Percentiles rank a stretch among this genome's conserved stretches.
Conservation (phyloP, 2,329 filamentous ascomycete species). For the Colletotrichum gloeosporioides region DNA sequence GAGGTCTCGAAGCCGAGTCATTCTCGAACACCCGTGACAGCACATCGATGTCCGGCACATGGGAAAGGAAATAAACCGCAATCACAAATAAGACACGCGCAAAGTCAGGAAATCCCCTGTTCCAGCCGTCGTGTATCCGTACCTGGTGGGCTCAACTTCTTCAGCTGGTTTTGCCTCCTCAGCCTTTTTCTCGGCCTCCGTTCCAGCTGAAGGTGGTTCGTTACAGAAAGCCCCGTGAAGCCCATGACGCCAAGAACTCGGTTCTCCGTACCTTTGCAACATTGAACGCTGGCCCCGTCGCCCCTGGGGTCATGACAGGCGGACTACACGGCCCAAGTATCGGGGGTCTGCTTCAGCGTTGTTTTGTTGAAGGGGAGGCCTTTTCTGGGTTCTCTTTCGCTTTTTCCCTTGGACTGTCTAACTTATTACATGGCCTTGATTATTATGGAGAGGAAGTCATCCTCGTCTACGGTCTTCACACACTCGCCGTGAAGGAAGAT, state of each 20-base stretch:
- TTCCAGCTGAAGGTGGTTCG: neutral
- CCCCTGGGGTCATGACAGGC: neutral
- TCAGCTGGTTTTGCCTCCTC: neutral
- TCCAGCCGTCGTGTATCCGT: neutral
- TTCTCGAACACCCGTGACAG: neutral
- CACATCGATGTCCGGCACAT: neutral
- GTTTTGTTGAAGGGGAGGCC: neutral
- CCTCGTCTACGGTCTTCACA: neutral
- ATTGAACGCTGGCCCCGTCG: neutral
- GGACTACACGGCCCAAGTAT: neutral
- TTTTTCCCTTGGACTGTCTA: fast-evolving
- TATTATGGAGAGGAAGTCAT: neutral
- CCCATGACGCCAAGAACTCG: conserved; percentile 2
- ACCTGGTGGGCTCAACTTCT: neutral
- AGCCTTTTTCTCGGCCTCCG: neutral
- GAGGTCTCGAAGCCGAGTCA: neutral
- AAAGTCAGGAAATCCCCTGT: neutral
- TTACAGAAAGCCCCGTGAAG: neutral
- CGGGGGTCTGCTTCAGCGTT: neutral
- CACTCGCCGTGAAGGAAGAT: neutral
- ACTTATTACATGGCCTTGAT: fast-evolving
- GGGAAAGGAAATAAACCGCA: neutral
- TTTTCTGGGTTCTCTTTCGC: neutral
- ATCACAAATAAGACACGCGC: neutral
- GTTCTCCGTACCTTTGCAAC: neutral